These are phyloP conservation scores for Leccinellum luteum DNA, from an alignment of 768 basidiomycete species.

Conservation along the genomic window DNA sequence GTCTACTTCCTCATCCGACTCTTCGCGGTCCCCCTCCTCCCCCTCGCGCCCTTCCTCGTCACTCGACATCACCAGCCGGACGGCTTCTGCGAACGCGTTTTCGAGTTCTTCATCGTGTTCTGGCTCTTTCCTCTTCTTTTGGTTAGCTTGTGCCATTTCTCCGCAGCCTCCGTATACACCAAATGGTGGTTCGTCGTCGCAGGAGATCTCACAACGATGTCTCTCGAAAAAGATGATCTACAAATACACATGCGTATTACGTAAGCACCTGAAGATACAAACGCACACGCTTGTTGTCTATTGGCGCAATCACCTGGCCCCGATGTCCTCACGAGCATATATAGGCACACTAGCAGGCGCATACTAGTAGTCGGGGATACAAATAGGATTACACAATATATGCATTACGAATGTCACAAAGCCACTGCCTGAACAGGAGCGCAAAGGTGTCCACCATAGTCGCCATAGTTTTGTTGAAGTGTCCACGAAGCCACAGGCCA, in stretches of 20 bases:
- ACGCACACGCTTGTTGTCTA: no score
- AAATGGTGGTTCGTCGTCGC: not conserved
- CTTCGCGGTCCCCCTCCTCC: conserved; percentile 34
- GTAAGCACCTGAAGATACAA: conserved; percentile 16
- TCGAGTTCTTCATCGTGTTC: conserved; percentile 38
- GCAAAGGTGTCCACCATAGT: not conserved
- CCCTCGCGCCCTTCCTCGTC: conserved; percentile 57
- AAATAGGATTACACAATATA: no score
- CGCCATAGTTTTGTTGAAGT: not conserved
- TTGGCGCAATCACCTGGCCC: no score
- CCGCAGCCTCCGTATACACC: conserved; percentile 30
- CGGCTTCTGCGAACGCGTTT: conserved; percentile 36
- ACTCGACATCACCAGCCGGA: conserved; percentile 67
- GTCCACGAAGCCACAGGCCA: not conserved
- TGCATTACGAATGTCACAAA: not conserved
- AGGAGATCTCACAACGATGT: not conserved
- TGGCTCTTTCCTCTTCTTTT: conserved; percentile 59
- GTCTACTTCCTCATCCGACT: conserved; percentile 60
- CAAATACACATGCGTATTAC: conserved; percentile 5
- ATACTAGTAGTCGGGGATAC: no score
- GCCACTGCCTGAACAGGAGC: not conserved
- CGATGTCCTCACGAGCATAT: no score
- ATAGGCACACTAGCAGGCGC: no score
- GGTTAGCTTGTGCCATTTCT: conserved; percentile 35
- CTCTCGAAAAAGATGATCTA: conserved; percentile 8